A percentile compares a stretch with the other conserved stretches of the same genome.
Evolutionary conservation across 495 filamentous ascomycete genomes (phyloP).

Genomic region (Apiosordaria backusii): DNA sequence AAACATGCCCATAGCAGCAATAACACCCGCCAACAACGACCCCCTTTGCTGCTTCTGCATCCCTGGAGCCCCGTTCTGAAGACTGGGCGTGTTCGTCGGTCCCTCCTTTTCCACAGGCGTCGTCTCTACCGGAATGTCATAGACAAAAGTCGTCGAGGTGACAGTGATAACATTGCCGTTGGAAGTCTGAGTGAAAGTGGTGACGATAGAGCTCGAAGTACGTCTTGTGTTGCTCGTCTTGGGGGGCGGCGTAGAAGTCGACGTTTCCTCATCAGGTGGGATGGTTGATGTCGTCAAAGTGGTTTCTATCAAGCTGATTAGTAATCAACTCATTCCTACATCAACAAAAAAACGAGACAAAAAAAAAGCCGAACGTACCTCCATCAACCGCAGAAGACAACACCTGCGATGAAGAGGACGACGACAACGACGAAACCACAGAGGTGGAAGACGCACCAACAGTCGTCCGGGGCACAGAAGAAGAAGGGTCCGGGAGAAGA

Average conservation of each 20-base stretch:
- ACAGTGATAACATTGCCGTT: constrained; percentile 36
- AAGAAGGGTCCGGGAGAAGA: constrained; percentile 5
- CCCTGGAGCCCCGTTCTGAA: constrained; percentile 35
- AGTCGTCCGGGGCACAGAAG: neutral
- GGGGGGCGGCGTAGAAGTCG: constrained; percentile 3
- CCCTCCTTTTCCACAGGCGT: constrained; percentile 14
- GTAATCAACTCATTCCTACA: neutral
- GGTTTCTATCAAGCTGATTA: constrained; percentile 12
- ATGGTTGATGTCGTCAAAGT: constrained; percentile 20
- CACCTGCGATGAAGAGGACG: constrained; percentile 17
- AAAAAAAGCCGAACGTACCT: constrained; percentile 25
- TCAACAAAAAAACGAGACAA: constrained; percentile 8
- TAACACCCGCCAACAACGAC: constrained; percentile 28
- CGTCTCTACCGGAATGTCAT: constrained; percentile 12
- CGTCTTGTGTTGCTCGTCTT: constrained; percentile 5
- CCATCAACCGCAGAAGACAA: constrained; percentile 25
- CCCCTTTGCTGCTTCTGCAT: constrained; percentile 14
- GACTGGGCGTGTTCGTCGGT: constrained; percentile 23
- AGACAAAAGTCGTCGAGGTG: constrained; percentile 28
- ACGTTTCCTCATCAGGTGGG: constrained; percentile 7
- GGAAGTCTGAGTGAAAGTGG: constrained; percentile 37
- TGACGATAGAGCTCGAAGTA: constrained; percentile 20
- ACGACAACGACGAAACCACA: constrained; percentile 7
- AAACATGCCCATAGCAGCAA: constrained; percentile 26
- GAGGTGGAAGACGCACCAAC: constrained; percentile 17